Evolutionary conservation across 2,329 filamentous ascomycete species (phyloP).

Genomic region (Plectosphaerella plurivora): DNA sequence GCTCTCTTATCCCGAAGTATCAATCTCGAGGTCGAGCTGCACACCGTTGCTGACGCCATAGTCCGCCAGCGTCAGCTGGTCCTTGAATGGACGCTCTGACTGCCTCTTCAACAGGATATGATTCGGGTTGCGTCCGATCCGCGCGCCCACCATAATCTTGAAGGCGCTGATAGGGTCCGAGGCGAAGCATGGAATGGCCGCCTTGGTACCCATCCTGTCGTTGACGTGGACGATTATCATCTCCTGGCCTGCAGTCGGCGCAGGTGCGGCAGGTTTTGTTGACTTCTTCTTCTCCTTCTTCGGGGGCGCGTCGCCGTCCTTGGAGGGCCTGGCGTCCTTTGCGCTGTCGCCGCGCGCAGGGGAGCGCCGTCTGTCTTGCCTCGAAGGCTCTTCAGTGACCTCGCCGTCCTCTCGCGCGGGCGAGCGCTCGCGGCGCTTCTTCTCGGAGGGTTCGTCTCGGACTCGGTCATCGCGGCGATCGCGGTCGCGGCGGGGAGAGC

Average conservation of each 20-base stretch:
- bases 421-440: slow-evolving; percentile 20
- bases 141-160: slow-evolving; percentile 86
- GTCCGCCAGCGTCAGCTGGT: slow-evolving; percentile 80
- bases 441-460: slow-evolving; percentile 30
- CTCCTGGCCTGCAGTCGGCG: slow-evolving; percentile 51
- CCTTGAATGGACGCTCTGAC: slow-evolving; percentile 90
- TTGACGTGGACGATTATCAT: slow-evolving; percentile 96
- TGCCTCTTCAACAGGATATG: slow-evolving; percentile 92
- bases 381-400: slow-evolving; percentile 12
- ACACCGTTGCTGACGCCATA: slow-evolving; percentile 94
- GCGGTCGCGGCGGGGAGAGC: slow-evolving; percentile 26
- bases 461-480: slow-evolving; percentile 24
- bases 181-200: slow-evolving; percentile 83
- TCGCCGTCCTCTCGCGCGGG: slow-evolving; percentile 7
- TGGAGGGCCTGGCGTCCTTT: slow-evolving; percentile 19
- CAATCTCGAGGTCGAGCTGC: slow-evolving; percentile 58
- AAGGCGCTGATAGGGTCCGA: slow-evolving; percentile 81
- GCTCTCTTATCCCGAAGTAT: slow-evolving; percentile 49
- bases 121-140: slow-evolving; percentile 82
- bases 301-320: slow-evolving; percentile 19
- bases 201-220: slow-evolving; percentile 93
- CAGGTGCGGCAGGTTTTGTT: slow-evolving; percentile 17
- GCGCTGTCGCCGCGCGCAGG: too few relatives aligned
- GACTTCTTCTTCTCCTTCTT: slow-evolving; percentile 30
- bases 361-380: slow-evolving; percentile 9